These are phyloP conservation scores for Sarocladiaceae sp. DNA, from an alignment of 2,329 filamentous ascomycete species.

Conservation along the genomic window DNA sequence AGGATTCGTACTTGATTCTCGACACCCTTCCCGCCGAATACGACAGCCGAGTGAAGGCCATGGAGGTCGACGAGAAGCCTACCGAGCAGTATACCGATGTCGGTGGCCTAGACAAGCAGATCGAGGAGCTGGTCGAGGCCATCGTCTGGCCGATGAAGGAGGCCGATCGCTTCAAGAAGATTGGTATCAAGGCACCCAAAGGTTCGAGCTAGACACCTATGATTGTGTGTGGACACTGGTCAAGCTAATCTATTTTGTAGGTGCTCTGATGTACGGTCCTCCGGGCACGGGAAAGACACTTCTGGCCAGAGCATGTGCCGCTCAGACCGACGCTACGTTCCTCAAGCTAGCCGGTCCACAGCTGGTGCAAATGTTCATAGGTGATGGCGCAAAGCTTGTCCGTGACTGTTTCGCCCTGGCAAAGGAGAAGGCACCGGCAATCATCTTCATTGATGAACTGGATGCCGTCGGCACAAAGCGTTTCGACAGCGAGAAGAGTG, in stretches of 20 bases:
- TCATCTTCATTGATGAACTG: conserved; percentile 99
- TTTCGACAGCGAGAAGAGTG: conserved; percentile 97
- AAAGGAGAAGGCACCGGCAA: conserved; percentile 97
- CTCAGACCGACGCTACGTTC: conserved; percentile 97
- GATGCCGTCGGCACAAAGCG: conserved; percentile 98
- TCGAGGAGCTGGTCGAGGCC: conserved; percentile 95
- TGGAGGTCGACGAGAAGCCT: conserved; percentile 99
- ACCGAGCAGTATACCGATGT: conserved; percentile 99
- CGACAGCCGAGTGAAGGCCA: conserved; percentile 97
- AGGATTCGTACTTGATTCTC: conserved; percentile 95
- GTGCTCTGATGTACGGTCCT: conserved; percentile 95
- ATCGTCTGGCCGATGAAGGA: conserved; percentile 99
- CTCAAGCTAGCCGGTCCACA: conserved; percentile 96
- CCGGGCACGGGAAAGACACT: conserved; percentile 88
- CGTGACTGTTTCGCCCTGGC: conserved; percentile 95
- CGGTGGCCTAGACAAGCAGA: conserved; percentile 96
- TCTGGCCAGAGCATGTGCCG: conserved; percentile 89
- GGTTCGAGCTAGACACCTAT: no score
- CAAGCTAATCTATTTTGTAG: no score
- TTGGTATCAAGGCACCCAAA: conserved; percentile 98
- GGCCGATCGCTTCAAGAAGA: conserved; percentile 98
- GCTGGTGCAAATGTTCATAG: conserved; percentile 99
- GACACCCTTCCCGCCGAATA: conserved; percentile 97
- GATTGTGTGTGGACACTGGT: no score
- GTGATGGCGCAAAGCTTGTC: conserved; percentile 95